Evolutionary conservation across 2,329 filamentous ascomycete species (phyloP), one percentile per base, ranked within the genome.

Genomic region (Colletotrichum sp.): DNA sequence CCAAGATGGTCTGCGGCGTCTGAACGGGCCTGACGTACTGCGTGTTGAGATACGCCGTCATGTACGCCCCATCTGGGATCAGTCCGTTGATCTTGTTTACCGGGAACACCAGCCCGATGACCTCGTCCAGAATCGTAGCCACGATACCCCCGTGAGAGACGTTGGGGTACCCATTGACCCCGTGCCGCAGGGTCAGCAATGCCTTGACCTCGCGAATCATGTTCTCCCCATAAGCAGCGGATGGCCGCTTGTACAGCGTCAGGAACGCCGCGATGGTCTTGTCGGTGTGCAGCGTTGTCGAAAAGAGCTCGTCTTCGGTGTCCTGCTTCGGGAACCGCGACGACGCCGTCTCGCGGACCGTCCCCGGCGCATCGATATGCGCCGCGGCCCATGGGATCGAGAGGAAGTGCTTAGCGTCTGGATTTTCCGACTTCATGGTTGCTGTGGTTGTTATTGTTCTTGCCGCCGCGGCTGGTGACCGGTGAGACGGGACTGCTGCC

Each of bases 101-200:
- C 58, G 84, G 84, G 36, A 83, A 80, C 27, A 87, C 71, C 5
- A 78, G 78, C 6, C 84, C 84, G 78, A 85, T 83, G 13, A 81
- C 78, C 81, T 86, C 85, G 64, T 87, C 85, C 32, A 84, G 75
- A 66, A 87, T 74, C 16, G 85, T 78, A 67, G 82, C 81, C 18
- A 82, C 80, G 72, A 86, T 78, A 27, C 85, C 85, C 6, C 85
- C 85, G 74, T 86, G 85, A 9, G 84, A 77, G 15, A 86, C 74
- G 27, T 78, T 78, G 2, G 81, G 77, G 61, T 80, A 83, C 4
- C 85, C 84, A 13, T 79, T 82, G 9, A 86, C 78, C 4, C 82
- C 83, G 5, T 81, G 77, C 7, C 83, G 82, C 9, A 86, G 79
- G 2, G 82, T 78, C 64, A 84, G 80, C 32, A 87, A 79, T 7